Evolutionary conservation across 2,329 filamentous ascomycete genomes (phyloP).

Genomic region (Calonectria henricotiae): DNA sequence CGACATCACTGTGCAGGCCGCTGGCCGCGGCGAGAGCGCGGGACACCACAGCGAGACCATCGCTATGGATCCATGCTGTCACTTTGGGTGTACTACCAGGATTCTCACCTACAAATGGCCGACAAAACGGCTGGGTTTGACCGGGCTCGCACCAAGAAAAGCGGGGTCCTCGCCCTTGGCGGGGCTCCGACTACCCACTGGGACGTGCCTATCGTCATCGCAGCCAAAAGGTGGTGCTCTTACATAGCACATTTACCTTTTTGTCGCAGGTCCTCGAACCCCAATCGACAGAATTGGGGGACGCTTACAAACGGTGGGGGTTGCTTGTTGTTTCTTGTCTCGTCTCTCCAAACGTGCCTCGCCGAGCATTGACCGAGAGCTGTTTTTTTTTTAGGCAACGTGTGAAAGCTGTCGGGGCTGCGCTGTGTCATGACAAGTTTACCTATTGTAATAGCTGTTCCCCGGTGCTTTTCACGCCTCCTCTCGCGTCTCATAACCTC

Average conservation of each 20-base stretch:
- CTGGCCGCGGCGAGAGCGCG: constrained; percentile 21
- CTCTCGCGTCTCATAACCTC: constrained; percentile 9
- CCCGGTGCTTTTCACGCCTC: constrained; percentile 1
- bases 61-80: constrained; percentile 26
- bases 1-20: constrained; percentile 27
- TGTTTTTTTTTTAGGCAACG: background rate
- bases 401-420: background rate
- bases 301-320: constrained; percentile 43
- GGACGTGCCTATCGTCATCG: constrained; percentile 52
- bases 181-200: constrained; percentile 41
- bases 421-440: constrained; percentile 24
- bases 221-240: constrained; percentile 36
- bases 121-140: constrained; percentile 41
- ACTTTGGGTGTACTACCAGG: constrained; percentile 23
- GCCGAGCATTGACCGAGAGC: constrained; percentile 22
- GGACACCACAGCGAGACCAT: constrained; percentile 24
- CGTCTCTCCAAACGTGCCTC: constrained; percentile 20
- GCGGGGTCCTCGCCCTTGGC: constrained; percentile 52
- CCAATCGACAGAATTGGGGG: constrained; percentile 33
- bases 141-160: constrained; percentile 50
- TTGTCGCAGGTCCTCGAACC: constrained; percentile 17
- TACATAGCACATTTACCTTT: constrained; percentile 36
- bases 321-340: constrained; percentile 37
- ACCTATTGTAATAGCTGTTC: background rate
- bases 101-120: constrained; percentile 42